phyloP scores from a whole-genome alignment of 2,329 filamentous ascomycete genomes.

The Arthrobotrys sinensis region DNA sequence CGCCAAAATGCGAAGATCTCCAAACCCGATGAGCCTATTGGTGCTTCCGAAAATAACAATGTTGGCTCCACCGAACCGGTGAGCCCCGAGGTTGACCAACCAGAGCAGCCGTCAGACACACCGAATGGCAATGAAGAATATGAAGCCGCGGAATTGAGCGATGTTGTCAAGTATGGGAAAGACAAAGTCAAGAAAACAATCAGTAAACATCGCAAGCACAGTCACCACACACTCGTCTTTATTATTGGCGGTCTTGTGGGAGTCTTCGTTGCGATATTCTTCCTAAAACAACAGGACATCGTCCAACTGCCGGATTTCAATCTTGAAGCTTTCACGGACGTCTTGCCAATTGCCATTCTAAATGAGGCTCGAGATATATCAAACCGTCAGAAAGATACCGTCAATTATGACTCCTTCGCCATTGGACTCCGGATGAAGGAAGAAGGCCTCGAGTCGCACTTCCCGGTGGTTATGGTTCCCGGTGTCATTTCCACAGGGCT shows the following conservation, averaged over 20 bases:
- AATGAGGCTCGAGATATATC: constrained; percentile 88
- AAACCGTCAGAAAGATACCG: constrained; percentile 87
- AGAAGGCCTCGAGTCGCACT: constrained; percentile 84
- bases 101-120: constrained; percentile 25
- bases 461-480: constrained; percentile 96
- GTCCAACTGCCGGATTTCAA: constrained; percentile 81
- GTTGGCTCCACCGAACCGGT: constrained; percentile 19
- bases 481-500: constrained; percentile 95
- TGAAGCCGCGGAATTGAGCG: constrained; percentile 44
- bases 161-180: constrained; percentile 50
- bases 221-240: constrained; percentile 73
- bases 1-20: constrained; percentile 58
- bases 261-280: constrained; percentile 87
- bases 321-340: constrained; percentile 85
- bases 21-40: constrained; percentile 51
- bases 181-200: constrained; percentile 33
- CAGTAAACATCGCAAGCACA: constrained; percentile 50
- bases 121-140: constrained; percentile 33
- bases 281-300: constrained; percentile 89
- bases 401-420: constrained; percentile 93
- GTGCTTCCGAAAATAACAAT: constrained; percentile 46
- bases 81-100: constrained; percentile 28
- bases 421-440: constrained; percentile 86
- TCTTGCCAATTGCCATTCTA: constrained; percentile 86
- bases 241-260: constrained; percentile 90